Conservation (phyloP, 495 filamentous ascomycete genomes). For the Gamarada debralockiae region DNA sequence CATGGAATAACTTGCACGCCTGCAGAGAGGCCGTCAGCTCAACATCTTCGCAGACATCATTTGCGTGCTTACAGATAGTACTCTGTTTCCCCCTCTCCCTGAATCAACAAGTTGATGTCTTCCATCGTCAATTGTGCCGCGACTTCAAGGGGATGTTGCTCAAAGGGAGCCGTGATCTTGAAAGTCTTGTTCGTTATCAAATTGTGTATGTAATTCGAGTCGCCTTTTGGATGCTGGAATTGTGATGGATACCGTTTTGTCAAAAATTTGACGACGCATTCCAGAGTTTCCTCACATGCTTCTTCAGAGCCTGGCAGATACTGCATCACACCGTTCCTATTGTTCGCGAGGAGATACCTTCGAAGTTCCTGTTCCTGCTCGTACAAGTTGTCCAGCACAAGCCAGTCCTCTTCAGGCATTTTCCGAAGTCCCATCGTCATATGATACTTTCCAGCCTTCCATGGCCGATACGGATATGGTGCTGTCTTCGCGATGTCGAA, state of each 20-base stretch:
- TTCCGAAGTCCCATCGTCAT: slow-evolving; percentile 53
- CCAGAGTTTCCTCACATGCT: slow-evolving; percentile 47
- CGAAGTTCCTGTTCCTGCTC: slow-evolving; percentile 43
- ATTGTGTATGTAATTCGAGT: slow-evolving; percentile 37
- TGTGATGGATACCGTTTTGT: slow-evolving; percentile 39
- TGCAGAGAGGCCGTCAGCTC: slow-evolving; percentile 13
- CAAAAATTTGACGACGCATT: slow-evolving; percentile 47
- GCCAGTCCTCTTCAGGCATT: slow-evolving; percentile 46
- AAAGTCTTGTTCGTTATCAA: slow-evolving; percentile 46
- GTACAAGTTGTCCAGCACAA: slow-evolving; percentile 50
- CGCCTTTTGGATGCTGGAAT: slow-evolving; percentile 34
- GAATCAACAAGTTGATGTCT: slow-evolving; percentile 51
- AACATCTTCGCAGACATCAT: not conserved
- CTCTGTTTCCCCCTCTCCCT: slow-evolving; percentile 38
- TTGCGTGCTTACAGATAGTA: slow-evolving; percentile 33
- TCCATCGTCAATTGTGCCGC: slow-evolving; percentile 53
- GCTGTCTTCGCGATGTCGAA: slow-evolving; percentile 4
- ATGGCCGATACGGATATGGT: slow-evolving; percentile 16
- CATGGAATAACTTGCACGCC: slow-evolving; percentile 49
- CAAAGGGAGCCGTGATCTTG: slow-evolving; percentile 24
- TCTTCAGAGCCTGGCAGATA: slow-evolving; percentile 44
- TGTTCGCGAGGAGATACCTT: slow-evolving; percentile 36
- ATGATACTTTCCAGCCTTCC: slow-evolving; percentile 20
- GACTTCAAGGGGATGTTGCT: slow-evolving; percentile 42
- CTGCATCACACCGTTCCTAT: slow-evolving; percentile 42